Evolutionary conservation across 2,329 filamentous ascomycete species (phyloP).

Genomic region (Phialocephala subalpina): DNA sequence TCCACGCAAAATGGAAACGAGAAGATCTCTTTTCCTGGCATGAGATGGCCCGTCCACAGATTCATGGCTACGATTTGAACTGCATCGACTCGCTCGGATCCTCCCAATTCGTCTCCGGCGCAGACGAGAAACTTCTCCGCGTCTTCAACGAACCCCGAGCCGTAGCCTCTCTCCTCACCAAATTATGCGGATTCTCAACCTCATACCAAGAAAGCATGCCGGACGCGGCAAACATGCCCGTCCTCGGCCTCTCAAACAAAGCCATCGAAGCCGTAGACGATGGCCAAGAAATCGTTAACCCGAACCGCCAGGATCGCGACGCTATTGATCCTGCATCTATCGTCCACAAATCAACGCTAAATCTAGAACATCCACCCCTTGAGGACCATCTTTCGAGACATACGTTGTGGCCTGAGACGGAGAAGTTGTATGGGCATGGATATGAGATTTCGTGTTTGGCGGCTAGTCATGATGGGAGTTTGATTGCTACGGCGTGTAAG

Average conservation of each 20-base stretch:
- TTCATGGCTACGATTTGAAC: conserved; percentile 97
- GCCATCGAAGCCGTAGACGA: conserved; percentile 71
- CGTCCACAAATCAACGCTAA: conserved; percentile 67
- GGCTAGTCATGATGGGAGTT: conserved; percentile 73
- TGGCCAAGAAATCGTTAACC: conserved; percentile 53
- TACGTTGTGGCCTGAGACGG: conserved; percentile 93
- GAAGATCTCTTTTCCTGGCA: conserved; percentile 75
- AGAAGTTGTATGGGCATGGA: conserved; percentile 97
- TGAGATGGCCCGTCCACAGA: conserved; percentile 94
- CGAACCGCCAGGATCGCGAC: conserved; percentile 58
- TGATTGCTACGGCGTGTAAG: conserved; percentile 92
- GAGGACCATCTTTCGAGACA: conserved; percentile 91
- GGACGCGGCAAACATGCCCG: conserved; percentile 93
- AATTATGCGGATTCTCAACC: conserved; percentile 67
- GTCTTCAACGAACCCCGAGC: conserved; percentile 91
- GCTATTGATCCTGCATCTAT: conserved; percentile 62
- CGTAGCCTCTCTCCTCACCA: conserved; percentile 76
- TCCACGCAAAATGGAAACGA: conserved; percentile 81
- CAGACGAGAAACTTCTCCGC: conserved; percentile 96
- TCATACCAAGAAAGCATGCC: conserved; percentile 61
- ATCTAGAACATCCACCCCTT: conserved; percentile 77
- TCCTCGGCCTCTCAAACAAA: conserved; percentile 95
- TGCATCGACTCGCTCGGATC: conserved; percentile 81
- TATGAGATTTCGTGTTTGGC: conserved; percentile 95
- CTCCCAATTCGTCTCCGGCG: conserved; percentile 88